These are phyloP conservation scores for Phytophthora sp. DNA, from an alignment of 352 stramenopile genomes.

Conservation along the genomic window DNA sequence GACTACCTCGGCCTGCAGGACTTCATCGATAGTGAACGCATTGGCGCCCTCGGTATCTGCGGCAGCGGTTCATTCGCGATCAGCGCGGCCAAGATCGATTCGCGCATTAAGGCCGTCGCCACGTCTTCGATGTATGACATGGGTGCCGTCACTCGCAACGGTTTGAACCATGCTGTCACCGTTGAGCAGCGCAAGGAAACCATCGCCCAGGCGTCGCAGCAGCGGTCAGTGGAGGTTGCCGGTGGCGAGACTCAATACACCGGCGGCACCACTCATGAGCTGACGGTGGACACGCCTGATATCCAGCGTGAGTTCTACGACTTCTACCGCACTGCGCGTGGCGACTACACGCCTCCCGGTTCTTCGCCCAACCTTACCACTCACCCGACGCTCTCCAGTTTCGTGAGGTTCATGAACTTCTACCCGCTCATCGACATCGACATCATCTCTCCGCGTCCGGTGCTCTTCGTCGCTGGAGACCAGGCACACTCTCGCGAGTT, in stretches of 20 bases:
- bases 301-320: conserved; percentile 30
- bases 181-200: conserved; percentile 21
- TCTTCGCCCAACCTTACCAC: conserved; percentile 18
- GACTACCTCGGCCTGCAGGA: conserved; percentile 20
- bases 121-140: conserved; percentile 32
- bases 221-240: conserved; percentile 9
- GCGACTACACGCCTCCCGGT: conserved; percentile 23
- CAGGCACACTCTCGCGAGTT: conserved; percentile 28
- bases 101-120: conserved; percentile 24
- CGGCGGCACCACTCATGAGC: conserved; percentile 6
- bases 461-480: conserved; percentile 22
- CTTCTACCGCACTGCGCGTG: conserved; percentile 20
- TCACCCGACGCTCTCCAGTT: conserved; percentile 9
- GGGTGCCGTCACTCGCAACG: conserved; percentile 15
- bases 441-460: conserved; percentile 19
- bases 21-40: conserved; percentile 23
- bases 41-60: conserved; percentile 24
- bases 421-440: conserved; percentile 33
- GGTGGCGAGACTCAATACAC: conserved; percentile 17
- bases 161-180: conserved; percentile 6
- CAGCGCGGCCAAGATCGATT: conserved; percentile 30
- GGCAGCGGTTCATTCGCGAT: conserved; percentile 25
- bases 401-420: conserved; percentile 26
- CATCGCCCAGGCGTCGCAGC: conserved; percentile 1
- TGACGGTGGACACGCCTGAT: conserved; percentile 9